Evolutionary conservation across 2,329 filamentous ascomycete genomes (phyloP), one percentile per base, ranked within the genome.

Genomic region (Colletotrichum tropicicola): DNA sequence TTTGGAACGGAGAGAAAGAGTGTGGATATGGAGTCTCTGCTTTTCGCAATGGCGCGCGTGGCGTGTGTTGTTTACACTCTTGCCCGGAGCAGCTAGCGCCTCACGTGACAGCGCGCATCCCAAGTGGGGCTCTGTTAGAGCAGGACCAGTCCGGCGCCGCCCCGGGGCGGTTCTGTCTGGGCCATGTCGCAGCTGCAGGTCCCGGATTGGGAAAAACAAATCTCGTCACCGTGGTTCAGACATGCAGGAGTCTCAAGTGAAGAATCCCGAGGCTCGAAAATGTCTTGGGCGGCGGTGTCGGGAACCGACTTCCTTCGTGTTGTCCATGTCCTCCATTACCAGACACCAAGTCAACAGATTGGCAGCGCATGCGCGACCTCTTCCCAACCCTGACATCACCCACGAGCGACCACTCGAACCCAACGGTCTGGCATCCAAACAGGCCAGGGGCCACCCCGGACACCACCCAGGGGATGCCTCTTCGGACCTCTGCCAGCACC

Each of bases 31-130:
- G 58, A 48, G 48, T 43, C 39, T 19, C 51, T 53, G 25, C 32
- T 44, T 58, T 64, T 65, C 66, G 64, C 64, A 64, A 57, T 64
- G 56, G 53, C 65, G 65, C 67, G 57, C 65, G 45, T 51, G 45
- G 55, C 55, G 48, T 63, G 56, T 55, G 51, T 67, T 68, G 67
- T 68, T 68, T 68, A 68, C 60, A 44, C 39, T 58, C n/a, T 54
- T 67, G 51, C 67, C 65, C 4, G 15, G 32, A 51, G 6, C 6
- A 48, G 67, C 32, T 65, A 64, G 47, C 13, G 4, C 2, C 2
- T 8, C 67, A 68, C 67, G 67, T 68, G 67, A 67, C 15, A 32
- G 19, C 67, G 67, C 67, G 64, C 21, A 10, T 55, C 23, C 6
- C 3, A 28, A 52, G 45, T 28, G 59, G 51, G 13, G 27, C 5